phyloP scores from a whole-genome alignment of 164 flowering plant genomes.

The Cinnamomum micranthum region DNA sequence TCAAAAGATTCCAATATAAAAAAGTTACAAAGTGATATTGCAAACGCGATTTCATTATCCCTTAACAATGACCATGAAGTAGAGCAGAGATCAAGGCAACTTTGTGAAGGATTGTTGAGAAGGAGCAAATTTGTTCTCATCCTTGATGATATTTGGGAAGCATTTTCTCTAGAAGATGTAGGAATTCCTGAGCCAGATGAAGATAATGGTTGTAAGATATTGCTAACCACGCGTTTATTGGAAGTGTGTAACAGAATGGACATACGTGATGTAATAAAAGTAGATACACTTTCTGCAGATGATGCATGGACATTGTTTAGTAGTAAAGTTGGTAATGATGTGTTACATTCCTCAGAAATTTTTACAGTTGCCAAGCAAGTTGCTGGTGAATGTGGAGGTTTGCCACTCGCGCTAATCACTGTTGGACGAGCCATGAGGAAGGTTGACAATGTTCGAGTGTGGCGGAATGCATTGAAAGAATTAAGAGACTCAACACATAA shows the following conservation, averaged over 20 bases:
- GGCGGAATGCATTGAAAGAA: not conserved
- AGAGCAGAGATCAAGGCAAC: not conserved
- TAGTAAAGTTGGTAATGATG: not conserved
- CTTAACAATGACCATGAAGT: not conserved
- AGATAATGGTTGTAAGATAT: not conserved
- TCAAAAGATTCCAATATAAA: not conserved
- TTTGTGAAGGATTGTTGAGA: not conserved
- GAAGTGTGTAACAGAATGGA: not conserved
- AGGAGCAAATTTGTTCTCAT: not conserved
- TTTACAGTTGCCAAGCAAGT: not conserved
- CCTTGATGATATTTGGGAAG: not conserved
- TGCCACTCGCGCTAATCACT: not conserved
- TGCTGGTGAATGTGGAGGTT: not conserved
- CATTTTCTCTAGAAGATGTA: not conserved
- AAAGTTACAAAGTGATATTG: not conserved
- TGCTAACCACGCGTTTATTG: not conserved
- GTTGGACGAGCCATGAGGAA: conserved; percentile 1
- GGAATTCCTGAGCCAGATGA: not conserved
- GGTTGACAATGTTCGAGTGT: not conserved
- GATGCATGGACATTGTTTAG: not conserved
- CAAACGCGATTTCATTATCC: not conserved
- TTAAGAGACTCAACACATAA: not conserved
- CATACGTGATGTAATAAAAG: not conserved
- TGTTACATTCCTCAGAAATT: not conserved
- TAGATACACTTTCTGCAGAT: not conserved